Evolutionary conservation across 2,329 filamentous ascomycete genomes (phyloP).

Genomic region (Penicillium verrucosum): DNA sequence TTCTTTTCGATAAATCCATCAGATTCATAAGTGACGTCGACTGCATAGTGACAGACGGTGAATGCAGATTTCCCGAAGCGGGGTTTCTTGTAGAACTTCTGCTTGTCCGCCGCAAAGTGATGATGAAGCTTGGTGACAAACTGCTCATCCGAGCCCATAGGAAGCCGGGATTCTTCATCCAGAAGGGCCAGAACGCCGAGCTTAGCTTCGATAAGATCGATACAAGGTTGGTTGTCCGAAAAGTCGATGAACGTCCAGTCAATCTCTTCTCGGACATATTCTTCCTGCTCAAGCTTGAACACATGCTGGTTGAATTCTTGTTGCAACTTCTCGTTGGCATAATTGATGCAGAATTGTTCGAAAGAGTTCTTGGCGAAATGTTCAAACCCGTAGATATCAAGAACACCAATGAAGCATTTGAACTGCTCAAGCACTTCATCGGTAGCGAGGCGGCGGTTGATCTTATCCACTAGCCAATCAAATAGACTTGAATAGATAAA

Average conservation of each 20-base stretch:
- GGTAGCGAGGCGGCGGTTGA: slow-evolving; percentile 85
- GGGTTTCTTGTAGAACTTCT: slow-evolving; percentile 98
- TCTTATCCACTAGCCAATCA: slow-evolving; percentile 98
- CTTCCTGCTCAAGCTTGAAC: slow-evolving; percentile 98
- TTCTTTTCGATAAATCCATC: slow-evolving; percentile 99
- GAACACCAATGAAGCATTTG: slow-evolving; percentile 88
- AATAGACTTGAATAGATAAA: slow-evolving; percentile 98
- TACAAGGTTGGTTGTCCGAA: slow-evolving; percentile 98
- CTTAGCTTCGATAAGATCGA: slow-evolving; percentile 96
- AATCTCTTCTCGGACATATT: slow-evolving; percentile 93
- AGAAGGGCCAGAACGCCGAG: slow-evolving; percentile 87
- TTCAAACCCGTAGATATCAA: slow-evolving; percentile 99
- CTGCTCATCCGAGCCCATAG: slow-evolving; percentile 95
- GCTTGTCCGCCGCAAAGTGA: slow-evolving; percentile 85
- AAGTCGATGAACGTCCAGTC: slow-evolving; percentile 99
- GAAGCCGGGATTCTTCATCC: slow-evolving; percentile 92
- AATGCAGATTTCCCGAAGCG: slow-evolving; percentile 96
- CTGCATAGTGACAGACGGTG: slow-evolving; percentile 95
- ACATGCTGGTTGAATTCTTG: slow-evolving; percentile 99
- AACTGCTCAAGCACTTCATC: slow-evolving; percentile 81
- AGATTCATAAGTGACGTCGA: slow-evolving; percentile 97
- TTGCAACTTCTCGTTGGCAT: slow-evolving; percentile 98
- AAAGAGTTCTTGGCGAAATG: slow-evolving; percentile 99
- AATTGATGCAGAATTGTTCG: slow-evolving; percentile 99
- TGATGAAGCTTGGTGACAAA: slow-evolving; percentile 96